Percentiles rank a stretch among this genome's conserved stretches.
These are phyloP conservation scores for Elsinoe fawcettii DNA, from an alignment of 2,329 filamentous ascomycete genomes.

Conservation along the genomic window DNA sequence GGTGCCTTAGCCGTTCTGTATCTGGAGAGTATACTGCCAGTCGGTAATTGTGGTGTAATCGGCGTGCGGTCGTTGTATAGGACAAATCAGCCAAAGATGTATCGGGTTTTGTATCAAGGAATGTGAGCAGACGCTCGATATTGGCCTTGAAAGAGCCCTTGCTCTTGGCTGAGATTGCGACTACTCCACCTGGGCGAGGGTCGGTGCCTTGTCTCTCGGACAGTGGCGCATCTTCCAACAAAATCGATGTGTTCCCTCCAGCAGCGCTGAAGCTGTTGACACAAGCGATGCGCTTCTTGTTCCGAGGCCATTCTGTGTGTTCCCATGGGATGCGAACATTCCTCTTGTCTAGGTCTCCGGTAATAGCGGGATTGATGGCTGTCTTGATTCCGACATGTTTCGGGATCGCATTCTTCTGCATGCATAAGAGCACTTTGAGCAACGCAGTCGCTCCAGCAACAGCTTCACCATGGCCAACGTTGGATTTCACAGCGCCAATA, in stretches of 20 bases:
- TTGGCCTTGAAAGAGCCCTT: constrained; percentile 42
- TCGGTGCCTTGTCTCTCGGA: constrained; percentile 34
- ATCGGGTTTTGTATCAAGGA: constrained; percentile 37
- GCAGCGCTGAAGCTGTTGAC: constrained; percentile 48
- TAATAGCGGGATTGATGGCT: constrained; percentile 49
- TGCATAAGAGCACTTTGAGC: constrained; percentile 47
- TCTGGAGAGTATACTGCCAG: constrained; percentile 39
- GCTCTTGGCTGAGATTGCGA: constrained; percentile 51
- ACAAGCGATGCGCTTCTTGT: constrained; percentile 42
- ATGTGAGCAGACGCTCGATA: constrained; percentile 40
- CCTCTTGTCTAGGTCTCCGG: constrained; percentile 44
- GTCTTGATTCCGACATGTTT: constrained; percentile 50
- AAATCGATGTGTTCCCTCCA: constrained; percentile 46
- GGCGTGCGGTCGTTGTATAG: constrained; percentile 46
- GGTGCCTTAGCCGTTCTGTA: constrained; percentile 31
- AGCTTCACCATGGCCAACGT: constrained; percentile 49
- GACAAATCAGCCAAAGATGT: constrained; percentile 42
- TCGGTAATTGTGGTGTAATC: constrained; percentile 48
- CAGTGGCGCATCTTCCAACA: constrained; percentile 44
- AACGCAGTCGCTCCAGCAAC: constrained; percentile 48
- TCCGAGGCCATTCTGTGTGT: constrained; percentile 39
- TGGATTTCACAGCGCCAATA: constrained; percentile 49
- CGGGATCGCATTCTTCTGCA: constrained; percentile 47
- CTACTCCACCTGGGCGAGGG: constrained; percentile 39
- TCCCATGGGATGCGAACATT: constrained; percentile 46